Percentiles rank a stretch among this genome's conserved stretches.
Evolutionary conservation across 495 filamentous ascomycete genomes (phyloP).

Genomic region (Penicillium goetzii): DNA sequence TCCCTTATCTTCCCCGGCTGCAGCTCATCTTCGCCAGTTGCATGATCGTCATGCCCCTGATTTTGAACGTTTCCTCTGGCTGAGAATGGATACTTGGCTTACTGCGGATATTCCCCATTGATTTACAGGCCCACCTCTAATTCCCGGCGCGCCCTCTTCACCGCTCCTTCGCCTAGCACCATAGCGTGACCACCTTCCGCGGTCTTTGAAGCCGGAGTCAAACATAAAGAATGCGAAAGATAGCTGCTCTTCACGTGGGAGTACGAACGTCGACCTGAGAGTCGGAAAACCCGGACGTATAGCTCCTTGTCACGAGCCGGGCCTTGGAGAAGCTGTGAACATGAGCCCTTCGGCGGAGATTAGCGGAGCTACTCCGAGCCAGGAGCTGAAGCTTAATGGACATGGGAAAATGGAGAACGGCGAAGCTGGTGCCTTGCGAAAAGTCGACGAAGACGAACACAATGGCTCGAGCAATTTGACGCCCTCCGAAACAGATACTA

Average conservation of each 20-base stretch:
- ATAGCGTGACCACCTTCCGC: conserved; percentile 8
- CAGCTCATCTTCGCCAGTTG: conserved; percentile 11
- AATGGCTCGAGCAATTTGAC: conserved; percentile 3
- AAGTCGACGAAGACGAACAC: background rate
- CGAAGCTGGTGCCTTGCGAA: background rate
- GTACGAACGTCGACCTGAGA: background rate
- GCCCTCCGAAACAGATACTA: conserved; percentile 12
- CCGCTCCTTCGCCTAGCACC: conserved; percentile 1
- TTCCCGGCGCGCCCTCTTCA: background rate
- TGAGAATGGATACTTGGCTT: conserved; percentile 10
- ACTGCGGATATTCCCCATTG: background rate
- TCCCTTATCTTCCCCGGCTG: conserved; percentile 26
- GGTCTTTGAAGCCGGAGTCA: background rate
- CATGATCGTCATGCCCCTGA: conserved; percentile 5
- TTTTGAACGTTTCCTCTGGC: background rate
- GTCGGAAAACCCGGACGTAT: background rate
- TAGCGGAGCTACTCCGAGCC: conserved; percentile 8
- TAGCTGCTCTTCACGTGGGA: background rate
- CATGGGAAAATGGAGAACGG: conserved; percentile 11
- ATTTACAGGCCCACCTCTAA: background rate
- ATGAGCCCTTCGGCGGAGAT: conserved; percentile 22
- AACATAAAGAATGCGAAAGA: conserved; percentile 9
- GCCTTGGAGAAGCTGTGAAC: background rate
- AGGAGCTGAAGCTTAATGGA: conserved; percentile 14
- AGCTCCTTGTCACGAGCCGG: background rate